Evolutionary conservation across 1,284 basidiomycete species (phyloP), one percentile per base, ranked within the genome.

Genomic region (Somion occarium): DNA sequence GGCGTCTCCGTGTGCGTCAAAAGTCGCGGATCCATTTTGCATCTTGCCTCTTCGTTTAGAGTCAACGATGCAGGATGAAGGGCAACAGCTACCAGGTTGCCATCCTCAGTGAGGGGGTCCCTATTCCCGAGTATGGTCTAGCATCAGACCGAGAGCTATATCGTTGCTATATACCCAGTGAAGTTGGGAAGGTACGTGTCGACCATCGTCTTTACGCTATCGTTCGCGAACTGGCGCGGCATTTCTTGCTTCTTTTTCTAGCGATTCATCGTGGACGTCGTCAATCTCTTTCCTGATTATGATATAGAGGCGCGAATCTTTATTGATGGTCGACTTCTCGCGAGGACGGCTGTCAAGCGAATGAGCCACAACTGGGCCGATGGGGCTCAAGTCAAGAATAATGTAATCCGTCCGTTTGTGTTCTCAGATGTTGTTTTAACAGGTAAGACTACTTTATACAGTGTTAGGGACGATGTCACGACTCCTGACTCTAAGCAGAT

Each of bases 271-370:
- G 26, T 48, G 9, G 26, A 48, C 37, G 11, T 48, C 19, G 11
- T 23, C 18, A 48, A 48, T 19, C 47, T 39, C n/a, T 20, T 37
- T 5, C n/a, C 3, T 5, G 19, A 48, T 19, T 24, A 12, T 9
- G 20, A 24, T 37, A 23, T 41, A 9, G 47, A 48, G 23, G 47
- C 47, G n/a, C 12, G 47, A 5, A 24, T 19, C 9, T 48, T 20
- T 26, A 48, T 48, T 23, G 47, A 48, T 24, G 47, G 47, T 22
- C 47, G 47, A n/a, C 37, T 48, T 27, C 34, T 48, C n/a, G 18
- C 47, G 38, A 30, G 47, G 38, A 48, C 34, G 13, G 27, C 34
- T 22, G 47, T 48, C 18, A 34, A 18, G 20, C 19, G 34, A 4
- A 23, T 15, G 9, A 24, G 12, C 5, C n/a, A 19, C 11, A 38